phyloP scores from a whole-genome alignment of 139 green algal species.

The Desmodesmus armatus region DNA sequence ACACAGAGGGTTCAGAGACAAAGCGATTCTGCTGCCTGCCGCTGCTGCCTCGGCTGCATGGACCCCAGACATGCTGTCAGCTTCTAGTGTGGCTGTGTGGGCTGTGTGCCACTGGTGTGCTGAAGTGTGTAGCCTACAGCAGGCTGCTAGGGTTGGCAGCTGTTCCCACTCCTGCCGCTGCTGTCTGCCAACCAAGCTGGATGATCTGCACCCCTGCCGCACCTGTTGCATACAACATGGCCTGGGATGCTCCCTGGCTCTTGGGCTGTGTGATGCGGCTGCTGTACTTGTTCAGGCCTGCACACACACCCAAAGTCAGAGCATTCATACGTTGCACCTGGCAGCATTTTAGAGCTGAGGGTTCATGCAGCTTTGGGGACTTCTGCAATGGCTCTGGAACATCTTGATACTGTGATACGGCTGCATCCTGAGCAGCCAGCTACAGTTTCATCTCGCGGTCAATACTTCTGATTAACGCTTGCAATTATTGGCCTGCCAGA shows the following conservation, averaged over 20 bases:
- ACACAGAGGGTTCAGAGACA: no score
- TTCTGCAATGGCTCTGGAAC: background rate
- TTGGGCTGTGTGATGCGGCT: constrained; percentile 96
- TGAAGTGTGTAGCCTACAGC: no score
- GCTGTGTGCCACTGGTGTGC: no score
- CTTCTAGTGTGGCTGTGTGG: no score
- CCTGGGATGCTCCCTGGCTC: constrained; percentile 96
- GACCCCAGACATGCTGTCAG: no score
- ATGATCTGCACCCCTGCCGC: background rate
- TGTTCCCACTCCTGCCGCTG: background rate
- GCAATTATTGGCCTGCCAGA: background rate
- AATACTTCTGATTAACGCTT: background rate
- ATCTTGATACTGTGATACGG: background rate
- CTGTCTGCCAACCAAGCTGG: background rate
- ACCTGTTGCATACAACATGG: constrained; percentile 98
- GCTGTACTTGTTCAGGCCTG: constrained; percentile 96
- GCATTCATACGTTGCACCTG: background rate
- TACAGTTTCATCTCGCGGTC: background rate
- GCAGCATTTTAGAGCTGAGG: background rate
- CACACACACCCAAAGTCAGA: background rate
- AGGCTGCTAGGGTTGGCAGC: no score
- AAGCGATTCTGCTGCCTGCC: no score
- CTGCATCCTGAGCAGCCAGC: background rate
- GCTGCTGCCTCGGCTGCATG: no score
- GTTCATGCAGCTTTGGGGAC: background rate